Conservation (phyloP, 2,329 filamentous ascomycete genomes). For the Nannizzia gypsea region DNA sequence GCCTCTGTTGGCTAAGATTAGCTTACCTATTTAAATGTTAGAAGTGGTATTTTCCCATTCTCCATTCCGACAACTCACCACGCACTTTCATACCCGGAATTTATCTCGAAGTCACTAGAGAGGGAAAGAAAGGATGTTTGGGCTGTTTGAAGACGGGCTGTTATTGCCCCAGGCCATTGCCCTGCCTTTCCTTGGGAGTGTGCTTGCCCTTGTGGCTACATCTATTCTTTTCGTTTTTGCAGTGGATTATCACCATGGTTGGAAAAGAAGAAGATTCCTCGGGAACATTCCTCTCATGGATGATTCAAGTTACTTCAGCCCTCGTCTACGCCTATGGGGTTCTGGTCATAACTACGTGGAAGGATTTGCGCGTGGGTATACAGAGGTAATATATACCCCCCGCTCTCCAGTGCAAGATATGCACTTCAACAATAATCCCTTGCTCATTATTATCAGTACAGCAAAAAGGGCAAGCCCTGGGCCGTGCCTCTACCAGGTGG, state of each 20-base stretch:
- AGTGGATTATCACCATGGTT: not conserved
- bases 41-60: too few relatives aligned
- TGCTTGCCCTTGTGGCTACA: not conserved
- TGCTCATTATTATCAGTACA: not conserved
- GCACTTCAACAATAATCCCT: not conserved
- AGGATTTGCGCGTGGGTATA: not conserved
- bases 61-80: not conserved
- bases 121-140: not conserved
- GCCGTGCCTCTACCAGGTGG: not conserved
- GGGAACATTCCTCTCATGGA: not conserved
- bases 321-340: not conserved
- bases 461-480: conserved; percentile 1
- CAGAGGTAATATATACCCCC: not conserved
- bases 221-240: not conserved
- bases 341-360: not conserved
- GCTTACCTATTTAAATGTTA: too few relatives aligned
- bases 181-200: not conserved
- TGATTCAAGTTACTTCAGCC: conserved; percentile 2
- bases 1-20: too few relatives aligned
- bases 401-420: not conserved
- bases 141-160: not conserved
- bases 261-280: not conserved
- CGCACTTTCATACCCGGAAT: not conserved
- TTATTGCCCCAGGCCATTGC: not conserved
- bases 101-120: not conserved